Evolutionary conservation across 371 early-diverging fungal genomes (phyloP), one percentile per base, ranked within the genome.

Genomic region (Circinella umbellata): DNA sequence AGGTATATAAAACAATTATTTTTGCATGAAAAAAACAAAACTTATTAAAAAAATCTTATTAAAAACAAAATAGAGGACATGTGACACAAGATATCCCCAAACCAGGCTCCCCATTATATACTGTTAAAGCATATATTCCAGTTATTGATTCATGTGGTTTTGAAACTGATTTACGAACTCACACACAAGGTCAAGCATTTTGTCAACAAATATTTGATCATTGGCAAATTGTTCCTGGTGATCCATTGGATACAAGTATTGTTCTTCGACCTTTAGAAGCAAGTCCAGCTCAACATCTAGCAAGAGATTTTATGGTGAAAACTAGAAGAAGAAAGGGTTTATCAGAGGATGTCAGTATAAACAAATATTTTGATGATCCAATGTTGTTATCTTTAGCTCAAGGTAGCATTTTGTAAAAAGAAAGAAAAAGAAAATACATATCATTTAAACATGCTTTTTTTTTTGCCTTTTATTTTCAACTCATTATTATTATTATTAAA

Each of bases 171-270:
- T 77, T 99, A 64, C 86, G 99, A 39, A 93, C 95, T 37, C 95
- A 95, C 76, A 98, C 99, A 35, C 95, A 96, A 73, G 99, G 99
- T 4, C 94, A 95, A 81, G 98, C 98, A 8, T 97, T 98, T 80
- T 93, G 94, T 69, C 96, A 96, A 76, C 94, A 94, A 76, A 91
- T 92, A 79, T 98, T 98, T 85, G 96, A 96, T 71, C 98, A 97
- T 72, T 99, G 97, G 97, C 96, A 98, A 74, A 88, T 93, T 65
- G 98, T 99, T 11, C 99, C 99, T 27, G 99, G 99, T 8, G 97
- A 99, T 79, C 99, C 99, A 34, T 82, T 99, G 39, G 97, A 98
- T 78, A 92, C 92, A 73, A 84, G 84, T 10, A 93, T 95, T 67
- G 92, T 93, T 9, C 80, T 99, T 70, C 75, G 92, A 61, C 97